These are phyloP conservation scores for Diddensiella transvaalensis DNA, from an alignment of 805 yeast genomes.

Conservation along the genomic window DNA sequence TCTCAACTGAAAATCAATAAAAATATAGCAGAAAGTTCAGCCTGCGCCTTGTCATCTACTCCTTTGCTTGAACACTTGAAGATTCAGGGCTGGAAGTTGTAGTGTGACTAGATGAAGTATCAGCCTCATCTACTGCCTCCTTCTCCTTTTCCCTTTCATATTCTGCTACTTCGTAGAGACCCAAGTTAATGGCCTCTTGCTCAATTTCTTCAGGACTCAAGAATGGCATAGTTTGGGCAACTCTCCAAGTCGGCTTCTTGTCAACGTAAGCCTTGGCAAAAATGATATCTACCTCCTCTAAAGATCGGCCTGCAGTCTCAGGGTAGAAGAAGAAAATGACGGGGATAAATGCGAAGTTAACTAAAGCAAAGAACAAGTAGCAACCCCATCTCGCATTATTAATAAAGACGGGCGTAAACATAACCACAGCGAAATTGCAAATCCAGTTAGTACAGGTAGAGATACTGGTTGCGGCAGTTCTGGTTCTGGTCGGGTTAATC, in stretches of 20 bases:
- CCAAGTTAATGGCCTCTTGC: slow-evolving; percentile 55
- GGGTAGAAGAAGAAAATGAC: slow-evolving; percentile 67
- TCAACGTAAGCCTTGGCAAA: slow-evolving; percentile 57
- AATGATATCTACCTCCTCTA: slow-evolving; percentile 67
- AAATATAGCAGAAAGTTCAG: too few species aligned
- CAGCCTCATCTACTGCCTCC: background rate
- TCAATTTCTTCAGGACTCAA: slow-evolving; percentile 56
- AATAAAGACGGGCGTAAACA: slow-evolving; percentile 60
- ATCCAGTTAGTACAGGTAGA: slow-evolving; percentile 68
- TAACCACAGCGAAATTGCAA: slow-evolving; percentile 60
- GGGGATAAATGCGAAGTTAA: slow-evolving; percentile 59
- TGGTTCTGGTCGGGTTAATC: slow-evolving; percentile 24
- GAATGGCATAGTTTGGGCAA: slow-evolving; percentile 61
- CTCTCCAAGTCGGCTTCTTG: slow-evolving; percentile 55
- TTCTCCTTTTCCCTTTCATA: slow-evolving; percentile 16
- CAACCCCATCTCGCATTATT: slow-evolving; percentile 51
- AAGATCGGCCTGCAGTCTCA: slow-evolving; percentile 70
- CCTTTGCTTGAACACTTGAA: slow-evolving; percentile 1
- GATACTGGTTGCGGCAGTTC: slow-evolving; percentile 47
- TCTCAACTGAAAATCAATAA: too few species aligned
- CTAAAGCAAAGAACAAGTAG: slow-evolving; percentile 63
- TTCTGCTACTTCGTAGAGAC: slow-evolving; percentile 36
- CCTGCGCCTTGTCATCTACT: too few species aligned
- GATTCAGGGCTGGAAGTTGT: background rate
- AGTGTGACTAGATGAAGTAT: background rate